phyloP scores from a whole-genome alignment of 768 basidiomycete genomes.

The Agrocybe pediades region DNA sequence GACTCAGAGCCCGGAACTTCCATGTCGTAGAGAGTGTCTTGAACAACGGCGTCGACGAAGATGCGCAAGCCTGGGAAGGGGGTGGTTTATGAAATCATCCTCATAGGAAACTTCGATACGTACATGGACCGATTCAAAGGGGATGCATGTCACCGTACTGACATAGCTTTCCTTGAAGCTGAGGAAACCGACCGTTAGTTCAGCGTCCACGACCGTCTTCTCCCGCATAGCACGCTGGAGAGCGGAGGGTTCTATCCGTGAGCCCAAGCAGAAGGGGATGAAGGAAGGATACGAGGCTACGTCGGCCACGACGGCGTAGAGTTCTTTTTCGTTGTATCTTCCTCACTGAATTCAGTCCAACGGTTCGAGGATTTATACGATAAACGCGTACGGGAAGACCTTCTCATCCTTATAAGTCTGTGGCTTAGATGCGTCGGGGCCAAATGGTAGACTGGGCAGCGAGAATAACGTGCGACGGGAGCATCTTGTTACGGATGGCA shows the following conservation, averaged over 20 bases:
- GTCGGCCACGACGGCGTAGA: slow-evolving; percentile 87
- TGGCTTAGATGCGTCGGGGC: slow-evolving; percentile 38
- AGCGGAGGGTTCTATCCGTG: slow-evolving; percentile 57
- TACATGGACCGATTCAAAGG: slow-evolving; percentile 80
- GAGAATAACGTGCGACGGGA: slow-evolving; percentile 44
- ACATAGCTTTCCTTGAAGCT: slow-evolving; percentile 86
- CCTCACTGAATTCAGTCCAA: slow-evolving; percentile 3
- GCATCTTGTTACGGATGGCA: slow-evolving; percentile 5
- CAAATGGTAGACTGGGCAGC: slow-evolving; percentile 42
- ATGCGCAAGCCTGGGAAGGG: slow-evolving; percentile 20
- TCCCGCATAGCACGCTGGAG: slow-evolving; percentile 21
- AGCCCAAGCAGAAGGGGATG: slow-evolving; percentile 84
- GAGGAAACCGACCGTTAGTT: slow-evolving; percentile 88
- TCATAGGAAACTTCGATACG: background rate
- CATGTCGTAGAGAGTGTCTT: slow-evolving; percentile 26
- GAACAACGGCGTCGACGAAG: slow-evolving; percentile 24
- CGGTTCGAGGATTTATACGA: slow-evolving; percentile 1
- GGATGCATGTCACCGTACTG: slow-evolving; percentile 80
- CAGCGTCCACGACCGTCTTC: slow-evolving; percentile 69
- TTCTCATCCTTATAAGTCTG: slow-evolving; percentile 83
- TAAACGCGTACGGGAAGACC: slow-evolving; percentile 74
- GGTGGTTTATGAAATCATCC: background rate
- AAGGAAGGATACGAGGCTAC: slow-evolving; percentile 85
- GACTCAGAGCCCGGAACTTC: slow-evolving; percentile 16
- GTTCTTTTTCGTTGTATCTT: slow-evolving; percentile 77